These are phyloP conservation scores for Pichia scutulata DNA, from an alignment of 805 yeast genomes.

Conservation along the genomic window DNA sequence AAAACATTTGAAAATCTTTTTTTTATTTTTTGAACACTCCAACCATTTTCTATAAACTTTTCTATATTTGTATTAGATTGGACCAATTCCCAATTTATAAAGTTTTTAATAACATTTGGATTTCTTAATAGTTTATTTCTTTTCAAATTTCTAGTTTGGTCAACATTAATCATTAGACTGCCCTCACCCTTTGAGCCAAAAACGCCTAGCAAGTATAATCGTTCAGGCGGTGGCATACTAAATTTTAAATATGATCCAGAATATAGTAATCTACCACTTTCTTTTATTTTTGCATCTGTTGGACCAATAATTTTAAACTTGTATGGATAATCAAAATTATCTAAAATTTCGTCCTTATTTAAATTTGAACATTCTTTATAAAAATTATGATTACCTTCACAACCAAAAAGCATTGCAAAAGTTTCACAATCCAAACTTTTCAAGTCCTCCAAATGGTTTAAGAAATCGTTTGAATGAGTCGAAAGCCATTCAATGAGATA, in stretches of 20 bases:
- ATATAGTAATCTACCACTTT: slow-evolving; percentile 25
- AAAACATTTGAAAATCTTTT: slow-evolving; percentile 3
- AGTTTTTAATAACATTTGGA: slow-evolving; percentile 11
- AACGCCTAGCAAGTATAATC: slow-evolving; percentile 16
- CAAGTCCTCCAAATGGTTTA: slow-evolving; percentile 4
- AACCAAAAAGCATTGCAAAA: slow-evolving; percentile 15
- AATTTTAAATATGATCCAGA: slow-evolving; percentile 31
- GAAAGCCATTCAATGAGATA: slow-evolving; percentile 15
- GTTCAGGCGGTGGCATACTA: slow-evolving; percentile 27
- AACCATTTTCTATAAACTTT: slow-evolving; percentile 17
- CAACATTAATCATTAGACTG: slow-evolving; percentile 21
- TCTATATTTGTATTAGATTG: slow-evolving; percentile 4
- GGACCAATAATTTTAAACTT: slow-evolving; percentile 22
- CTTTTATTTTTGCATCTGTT: slow-evolving; percentile 19
- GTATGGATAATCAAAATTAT: slow-evolving; percentile 11
- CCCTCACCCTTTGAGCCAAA: slow-evolving; percentile 7
- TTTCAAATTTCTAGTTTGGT: slow-evolving; percentile 9
- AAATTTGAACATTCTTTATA: slow-evolving; percentile 2
- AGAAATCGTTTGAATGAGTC: slow-evolving; percentile 8
- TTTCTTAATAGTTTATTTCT: slow-evolving; percentile 11
- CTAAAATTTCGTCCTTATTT: slow-evolving; percentile 1
- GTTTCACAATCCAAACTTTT: slow-evolving; percentile 4
- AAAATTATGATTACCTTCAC: slow-evolving; percentile 16
- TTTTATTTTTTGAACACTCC: slow-evolving; percentile 10
- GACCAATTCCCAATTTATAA: slow-evolving; percentile 14